Evolutionary conservation across 768 basidiomycete species (phyloP), one percentile per base, ranked within the genome.

Genomic region (Tulasnella sp.): DNA sequence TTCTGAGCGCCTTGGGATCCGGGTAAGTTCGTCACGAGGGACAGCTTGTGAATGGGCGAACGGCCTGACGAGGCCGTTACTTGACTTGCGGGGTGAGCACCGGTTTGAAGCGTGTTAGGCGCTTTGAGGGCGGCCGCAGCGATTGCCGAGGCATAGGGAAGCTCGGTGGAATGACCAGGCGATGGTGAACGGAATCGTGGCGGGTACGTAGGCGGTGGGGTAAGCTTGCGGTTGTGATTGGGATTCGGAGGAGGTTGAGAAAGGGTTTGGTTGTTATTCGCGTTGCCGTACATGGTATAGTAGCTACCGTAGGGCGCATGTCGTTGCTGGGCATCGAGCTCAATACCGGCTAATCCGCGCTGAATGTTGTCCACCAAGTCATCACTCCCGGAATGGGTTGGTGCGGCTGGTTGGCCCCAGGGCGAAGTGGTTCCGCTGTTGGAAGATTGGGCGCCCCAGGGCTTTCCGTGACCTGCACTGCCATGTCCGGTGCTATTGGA

Each of bases 21-120:
- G 16, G 89, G 90, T 79, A 90, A 84, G 76, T 93, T 91, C 51
- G 90, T 90, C 69, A 86, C 86, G 73, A 91, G 85, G 81, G 90
- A 89, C 76, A 90, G 83, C 83, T 89, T 88, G 74, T 85, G 85
- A 20, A 77, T 70, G 18, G 77, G 77, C n/a, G 77, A 77, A 29
- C 77, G 77, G 57, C 48, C 75, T 32, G 75, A 55, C 4, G 75
- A 55, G 3, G 75, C 23, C 29, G 48, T 76, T 26, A 55, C 39
- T 67, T 70, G 77, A 46, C 70, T 32, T 7, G 77, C 72, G 16
- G 48, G 72, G 48, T 51, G 48, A 51, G 55, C 35, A 40, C 67
- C 70, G 20, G 77, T 18, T 20, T 78, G 72, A 23, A 42, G 39
- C 29, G 51, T 9, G 26, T 29, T 40, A 55, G 77, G 77, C 16